These are phyloP conservation scores for Ogataea zsoltii DNA, from an alignment of 805 yeast genomes.

Conservation along the genomic window DNA sequence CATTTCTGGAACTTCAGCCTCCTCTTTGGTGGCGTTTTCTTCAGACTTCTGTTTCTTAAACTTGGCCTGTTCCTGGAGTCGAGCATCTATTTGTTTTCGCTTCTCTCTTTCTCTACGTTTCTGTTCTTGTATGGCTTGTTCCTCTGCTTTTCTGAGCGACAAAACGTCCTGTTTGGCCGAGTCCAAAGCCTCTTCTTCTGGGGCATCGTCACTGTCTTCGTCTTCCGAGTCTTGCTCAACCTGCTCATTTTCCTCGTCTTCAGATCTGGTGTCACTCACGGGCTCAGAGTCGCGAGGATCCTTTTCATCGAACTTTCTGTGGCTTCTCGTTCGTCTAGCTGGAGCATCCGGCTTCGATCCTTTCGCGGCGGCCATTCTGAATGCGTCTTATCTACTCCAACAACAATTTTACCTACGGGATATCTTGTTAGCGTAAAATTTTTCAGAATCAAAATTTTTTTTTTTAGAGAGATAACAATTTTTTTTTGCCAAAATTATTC, in stretches of 20 bases:
- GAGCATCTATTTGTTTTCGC: slow-evolving; percentile 38
- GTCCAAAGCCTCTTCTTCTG: slow-evolving; percentile 45
- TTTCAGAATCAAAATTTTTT: slow-evolving; percentile 1
- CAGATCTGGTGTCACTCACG: neutral
- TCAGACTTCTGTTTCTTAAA: slow-evolving; percentile 14
- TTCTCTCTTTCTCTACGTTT: slow-evolving; percentile 27
- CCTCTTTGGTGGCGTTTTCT: slow-evolving; percentile 6
- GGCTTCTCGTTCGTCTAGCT: slow-evolving; percentile 20
- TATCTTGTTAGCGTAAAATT: neutral
- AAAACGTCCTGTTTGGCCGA: slow-evolving; percentile 15
- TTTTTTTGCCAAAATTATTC: neutral
- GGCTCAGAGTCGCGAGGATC: slow-evolving; percentile 1
- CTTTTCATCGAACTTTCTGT: slow-evolving; percentile 18
- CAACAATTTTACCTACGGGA: neutral
- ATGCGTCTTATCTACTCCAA: neutral
- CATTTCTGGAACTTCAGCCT: slow-evolving; percentile 35
- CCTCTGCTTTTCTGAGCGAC: slow-evolving; percentile 26
- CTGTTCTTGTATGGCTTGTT: slow-evolving; percentile 24
- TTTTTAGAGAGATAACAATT: neutral
- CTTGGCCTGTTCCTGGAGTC: slow-evolving; percentile 35
- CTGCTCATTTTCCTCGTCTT: slow-evolving; percentile 12
- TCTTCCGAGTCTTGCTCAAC: slow-evolving; percentile 20
- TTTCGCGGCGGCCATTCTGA: neutral
- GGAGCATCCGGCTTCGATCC: slow-evolving; percentile 8
- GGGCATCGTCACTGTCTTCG: slow-evolving; percentile 45